Evolutionary conservation across 331 rosid genomes (phyloP), one percentile per base, ranked within the genome.

Genomic region (Prunus yedoensis): DNA sequence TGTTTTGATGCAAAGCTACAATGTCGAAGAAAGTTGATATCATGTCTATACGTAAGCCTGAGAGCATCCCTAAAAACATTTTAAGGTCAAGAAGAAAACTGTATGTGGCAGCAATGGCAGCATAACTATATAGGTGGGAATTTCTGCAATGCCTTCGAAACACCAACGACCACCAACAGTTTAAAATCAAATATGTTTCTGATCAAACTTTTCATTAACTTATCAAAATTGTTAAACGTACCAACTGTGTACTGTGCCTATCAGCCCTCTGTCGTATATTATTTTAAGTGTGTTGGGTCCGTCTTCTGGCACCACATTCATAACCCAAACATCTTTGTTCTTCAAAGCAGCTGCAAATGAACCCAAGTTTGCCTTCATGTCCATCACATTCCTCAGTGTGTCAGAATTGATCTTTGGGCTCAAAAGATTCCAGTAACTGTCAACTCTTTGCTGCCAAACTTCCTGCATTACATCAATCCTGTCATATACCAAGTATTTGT

Each of bases 261-360:
- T 86, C 51, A 83, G 89, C 14, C 89, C 89, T 75, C 89, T 81
- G 69, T 86, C 89, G 2, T 86, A 86, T 74, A 86, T 75, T 25
- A 86, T 46, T 69, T 86, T 86, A 15, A 86, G 82, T 9, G 83
- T 83, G 74, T 77, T 86, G 9, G 89, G 87, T 67, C 80, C 85
- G 5, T 80, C 87, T 61, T 86, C 89, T 3, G 87, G 65, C n/a
- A 83, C 89, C 66, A 78, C 85, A 62, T 86, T 86, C 89, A 86
- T 86, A 52, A 86, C 89, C 89, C 89, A 86, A 64, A 83, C 87
- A 32, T 81, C 76, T 70, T 80, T 80, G 77, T 63, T 84, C 71
- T 71, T 80, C 74, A 86, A 74, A 61, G 89, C 85, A 73, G 83
- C 87, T 60, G 82, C 87, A 56, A 83, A 86, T 23, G 89, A 86